Base-by-base conservation (phyloP, 73 alveolate species). In the Stentor roeselii region DNA sequence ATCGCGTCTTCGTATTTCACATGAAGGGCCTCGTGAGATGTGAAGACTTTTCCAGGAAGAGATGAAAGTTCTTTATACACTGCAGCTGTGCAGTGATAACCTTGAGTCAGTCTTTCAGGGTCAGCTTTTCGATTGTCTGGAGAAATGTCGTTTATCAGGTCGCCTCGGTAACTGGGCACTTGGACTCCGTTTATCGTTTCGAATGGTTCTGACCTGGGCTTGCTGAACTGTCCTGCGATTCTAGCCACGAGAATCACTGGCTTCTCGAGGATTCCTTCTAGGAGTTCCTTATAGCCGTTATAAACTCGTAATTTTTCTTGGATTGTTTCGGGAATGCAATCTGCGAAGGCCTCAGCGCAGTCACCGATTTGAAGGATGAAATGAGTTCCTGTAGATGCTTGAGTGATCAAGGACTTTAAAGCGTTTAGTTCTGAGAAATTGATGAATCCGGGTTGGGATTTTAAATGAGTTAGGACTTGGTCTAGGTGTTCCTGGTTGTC, bases 211-310 rank as follows among this genome's bases (percentile, higher is more conserved):
- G 83, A 75, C 82, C 93, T 60, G 0, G 93, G 93, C 40, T 87
- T 87, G 74, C 82, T 74, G 59, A 61, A 87, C 36, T 87, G 90
- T 35, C 93, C 93, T 0, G 93, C 93, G 0, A 87, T 87, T 59
- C 93, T 75, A 21, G 87, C 93, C 1, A 87, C 59, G 14, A 41
- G 39, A 21, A 60, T 80, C n/a, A 74, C 36, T 32, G 86, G 87
- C 75, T 42, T 87, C n/a, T 84, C 34, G 21, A 58, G 21, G 37
- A 31, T 27, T 30, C 11, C 3, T 74, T 30, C 14, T n/a, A 30
- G 21, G 83, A 3, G 42, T 75, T 34, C 27, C 27, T 31, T 58
- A 59, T 60, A 78, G 36, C 36, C 78, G 58, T 58, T 21, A 74
- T 35, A 84, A 75, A 35, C 0, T 42, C 37, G 21, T 39, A 87